These are phyloP conservation scores for Immersiporthe knoxdaviesiana DNA, from an alignment of 2,329 filamentous ascomycete genomes.

Conservation along the genomic window DNA sequence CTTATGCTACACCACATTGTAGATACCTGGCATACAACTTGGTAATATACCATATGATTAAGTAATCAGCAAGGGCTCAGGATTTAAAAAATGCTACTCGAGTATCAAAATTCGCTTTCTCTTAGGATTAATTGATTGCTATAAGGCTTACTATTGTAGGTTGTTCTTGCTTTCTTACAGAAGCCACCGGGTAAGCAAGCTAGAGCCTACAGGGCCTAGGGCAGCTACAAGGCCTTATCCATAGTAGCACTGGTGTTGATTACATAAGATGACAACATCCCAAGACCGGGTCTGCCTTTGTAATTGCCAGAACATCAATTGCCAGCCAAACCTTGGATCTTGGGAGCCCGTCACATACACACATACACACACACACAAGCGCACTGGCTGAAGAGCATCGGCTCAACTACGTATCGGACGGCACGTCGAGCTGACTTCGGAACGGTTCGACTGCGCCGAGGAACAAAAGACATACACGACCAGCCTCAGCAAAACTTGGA, in stretches of 20 bases:
- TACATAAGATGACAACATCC: conserved; percentile 30
- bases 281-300: not conserved
- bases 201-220: not conserved
- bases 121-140: no score
- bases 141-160: no score
- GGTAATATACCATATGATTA: no score
- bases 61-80: no score
- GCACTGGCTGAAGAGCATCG: not conserved
- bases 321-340: conserved; percentile 2
- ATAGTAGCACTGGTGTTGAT: not conserved
- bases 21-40: no score
- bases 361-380: not conserved
- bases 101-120: no score
- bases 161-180: no score
- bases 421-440: not conserved
- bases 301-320: not conserved
- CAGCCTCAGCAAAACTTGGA: not conserved
- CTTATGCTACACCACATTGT: no score
- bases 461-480: not conserved
- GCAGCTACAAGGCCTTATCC: not conserved
- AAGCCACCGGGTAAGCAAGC: not conserved
- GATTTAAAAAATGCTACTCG: no score
- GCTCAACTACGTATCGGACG: not conserved
- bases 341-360: conserved; percentile 10
- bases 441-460: not conserved